phyloP scores from a whole-genome alignment of 768 basidiomycete genomes.

The Suillus brevipes region DNA sequence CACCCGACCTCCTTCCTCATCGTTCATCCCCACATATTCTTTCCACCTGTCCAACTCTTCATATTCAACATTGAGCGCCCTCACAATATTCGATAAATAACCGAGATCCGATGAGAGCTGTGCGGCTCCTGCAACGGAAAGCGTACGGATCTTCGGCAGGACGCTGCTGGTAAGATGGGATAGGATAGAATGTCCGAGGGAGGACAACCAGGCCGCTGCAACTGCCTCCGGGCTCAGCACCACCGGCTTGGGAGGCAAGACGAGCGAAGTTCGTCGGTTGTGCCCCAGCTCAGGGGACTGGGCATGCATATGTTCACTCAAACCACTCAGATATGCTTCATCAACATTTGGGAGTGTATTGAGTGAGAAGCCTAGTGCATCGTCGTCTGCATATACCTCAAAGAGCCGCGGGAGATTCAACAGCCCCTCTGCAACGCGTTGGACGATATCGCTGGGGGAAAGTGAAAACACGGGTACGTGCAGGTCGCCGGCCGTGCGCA shows the following conservation, averaged over 20 bases:
- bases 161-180: slow-evolving; percentile 67
- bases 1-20: slow-evolving; percentile 37
- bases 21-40: slow-evolving; percentile 62
- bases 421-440: slow-evolving; percentile 90
- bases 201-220: slow-evolving; percentile 88
- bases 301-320: slow-evolving; percentile 39
- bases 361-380: slow-evolving; percentile 85
- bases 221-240: slow-evolving; percentile 73
- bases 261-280: slow-evolving; percentile 43
- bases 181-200: slow-evolving; percentile 81
- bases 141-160: slow-evolving; percentile 66
- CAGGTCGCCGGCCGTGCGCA: slow-evolving; percentile 35
- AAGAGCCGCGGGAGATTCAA: slow-evolving; percentile 91
- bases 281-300: slow-evolving; percentile 33
- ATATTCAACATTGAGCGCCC: slow-evolving; percentile 87
- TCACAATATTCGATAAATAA: slow-evolving; percentile 88
- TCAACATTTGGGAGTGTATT: slow-evolving; percentile 77
- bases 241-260: slow-evolving; percentile 33
- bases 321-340: slow-evolving; percentile 48
- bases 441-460: slow-evolving; percentile 85
- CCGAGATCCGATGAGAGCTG: slow-evolving; percentile 87
- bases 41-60: slow-evolving; percentile 81
- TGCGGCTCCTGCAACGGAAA: slow-evolving; percentile 69
- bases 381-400: slow-evolving; percentile 92
- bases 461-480: slow-evolving; percentile 89